phyloP scores from a whole-genome alignment of 1,139 yeast species.

The Yamadazyma atlantica region DNA sequence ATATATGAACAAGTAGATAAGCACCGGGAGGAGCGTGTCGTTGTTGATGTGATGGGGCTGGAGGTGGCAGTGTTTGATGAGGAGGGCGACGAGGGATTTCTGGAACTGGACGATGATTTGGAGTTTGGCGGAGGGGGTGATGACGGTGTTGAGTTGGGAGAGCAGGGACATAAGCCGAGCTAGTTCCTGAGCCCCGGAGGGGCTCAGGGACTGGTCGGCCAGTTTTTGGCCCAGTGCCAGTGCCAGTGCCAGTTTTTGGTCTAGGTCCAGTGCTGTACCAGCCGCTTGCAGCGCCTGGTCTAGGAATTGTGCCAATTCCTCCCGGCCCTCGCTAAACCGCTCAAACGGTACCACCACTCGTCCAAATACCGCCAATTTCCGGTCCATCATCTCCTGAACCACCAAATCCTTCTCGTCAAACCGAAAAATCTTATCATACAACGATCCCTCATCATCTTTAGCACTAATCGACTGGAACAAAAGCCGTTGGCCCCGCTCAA shows the following conservation, averaged over 20 bases:
- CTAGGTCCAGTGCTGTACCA: too few species aligned
- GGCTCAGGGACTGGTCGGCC: too few species aligned
- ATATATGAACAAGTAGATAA: constrained; percentile 38
- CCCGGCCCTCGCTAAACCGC: constrained; percentile 32
- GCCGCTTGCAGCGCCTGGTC: too few species aligned
- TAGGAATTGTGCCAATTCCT: too few species aligned
- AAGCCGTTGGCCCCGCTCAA: constrained; percentile 34
- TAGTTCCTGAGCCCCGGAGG: too few species aligned
- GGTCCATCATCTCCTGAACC: constrained; percentile 36
- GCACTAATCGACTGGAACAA: constrained; percentile 27
- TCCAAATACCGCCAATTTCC: constrained; percentile 30
- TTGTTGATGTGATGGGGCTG: constrained; percentile 32
- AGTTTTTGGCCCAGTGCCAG: too few species aligned
- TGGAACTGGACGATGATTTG: constrained; percentile 31
- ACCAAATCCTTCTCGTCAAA: constrained; percentile 42
- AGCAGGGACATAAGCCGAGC: too few species aligned
- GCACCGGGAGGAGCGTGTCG: constrained; percentile 40
- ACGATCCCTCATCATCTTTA: constrained; percentile 27
- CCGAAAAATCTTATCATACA: constrained; percentile 40
- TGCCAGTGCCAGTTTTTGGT: too few species aligned
- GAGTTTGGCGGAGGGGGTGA: constrained; percentile 38
- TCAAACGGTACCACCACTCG: constrained; percentile 27
- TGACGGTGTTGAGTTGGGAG: constrained; percentile 17
- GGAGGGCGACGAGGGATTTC: constrained; percentile 27
- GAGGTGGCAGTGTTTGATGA: constrained; percentile 18